Evolutionary conservation across 768 basidiomycete genomes (phyloP).

Genomic region (Neoboletus subvelutipes): DNA sequence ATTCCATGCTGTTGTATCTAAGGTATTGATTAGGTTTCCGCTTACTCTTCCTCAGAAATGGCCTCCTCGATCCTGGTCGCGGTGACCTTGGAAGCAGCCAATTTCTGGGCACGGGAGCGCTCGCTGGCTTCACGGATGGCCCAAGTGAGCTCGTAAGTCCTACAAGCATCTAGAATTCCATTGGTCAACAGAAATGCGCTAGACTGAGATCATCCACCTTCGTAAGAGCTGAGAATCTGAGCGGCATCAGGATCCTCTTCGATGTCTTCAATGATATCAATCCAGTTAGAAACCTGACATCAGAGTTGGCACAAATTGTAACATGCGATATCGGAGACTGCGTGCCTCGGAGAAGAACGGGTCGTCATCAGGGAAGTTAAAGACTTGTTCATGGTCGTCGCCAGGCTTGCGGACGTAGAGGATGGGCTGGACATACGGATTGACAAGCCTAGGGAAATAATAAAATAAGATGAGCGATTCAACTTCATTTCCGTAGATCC

Average conservation of each 20-base stretch:
- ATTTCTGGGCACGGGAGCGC: slow-evolving; percentile 51
- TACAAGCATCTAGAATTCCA: slow-evolving; percentile 64
- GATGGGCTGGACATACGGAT: slow-evolving; percentile 91
- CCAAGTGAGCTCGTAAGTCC: slow-evolving; percentile 92
- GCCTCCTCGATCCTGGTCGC: slow-evolving; percentile 26
- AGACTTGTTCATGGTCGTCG: slow-evolving; percentile 69
- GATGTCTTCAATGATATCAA: slow-evolving; percentile 87
- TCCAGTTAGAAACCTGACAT: slow-evolving; percentile 68
- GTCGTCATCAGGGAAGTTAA: slow-evolving; percentile 78
- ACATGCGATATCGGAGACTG: background rate
- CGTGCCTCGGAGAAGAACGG: slow-evolving; percentile 88
- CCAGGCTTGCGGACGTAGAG: slow-evolving; percentile 85
- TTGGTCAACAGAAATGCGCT: background rate
- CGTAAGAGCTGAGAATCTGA: slow-evolving; percentile 80
- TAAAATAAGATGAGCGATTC: slow-evolving; percentile 7
- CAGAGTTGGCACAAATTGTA: background rate
- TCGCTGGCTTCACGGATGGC: slow-evolving; percentile 84
- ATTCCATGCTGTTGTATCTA: background rate
- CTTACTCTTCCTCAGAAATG: slow-evolving; percentile 29
- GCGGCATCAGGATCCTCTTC: slow-evolving; percentile 81
- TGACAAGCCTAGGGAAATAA: slow-evolving; percentile 61
- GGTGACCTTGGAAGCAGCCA: slow-evolving; percentile 37
- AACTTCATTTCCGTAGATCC: slow-evolving; percentile 6
- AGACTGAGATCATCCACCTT: slow-evolving; percentile 49
- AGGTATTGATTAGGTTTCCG: background rate